Evolutionary conservation across 345 rosid species (phyloP).

Genomic region (Pistacia integerrima): DNA sequence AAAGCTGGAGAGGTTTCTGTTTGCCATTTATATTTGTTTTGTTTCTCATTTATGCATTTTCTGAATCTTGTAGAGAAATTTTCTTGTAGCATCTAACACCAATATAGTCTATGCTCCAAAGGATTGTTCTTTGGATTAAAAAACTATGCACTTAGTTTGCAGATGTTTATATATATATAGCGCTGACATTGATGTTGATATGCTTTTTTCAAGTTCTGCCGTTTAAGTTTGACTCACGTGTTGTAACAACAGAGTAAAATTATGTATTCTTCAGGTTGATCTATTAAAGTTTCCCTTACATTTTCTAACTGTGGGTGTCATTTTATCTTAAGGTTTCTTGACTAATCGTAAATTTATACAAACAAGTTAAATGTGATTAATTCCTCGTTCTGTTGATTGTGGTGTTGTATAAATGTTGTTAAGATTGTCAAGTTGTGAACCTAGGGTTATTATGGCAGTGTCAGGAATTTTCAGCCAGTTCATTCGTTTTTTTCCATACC

Average conservation of each 20-base stretch:
- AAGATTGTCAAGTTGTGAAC: not conserved
- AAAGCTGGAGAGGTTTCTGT: slow-evolving; percentile 69
- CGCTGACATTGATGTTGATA: not conserved
- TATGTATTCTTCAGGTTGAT: slow-evolving; percentile 2
- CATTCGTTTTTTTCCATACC: not conserved
- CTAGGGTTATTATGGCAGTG: not conserved
- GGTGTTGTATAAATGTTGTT: not conserved
- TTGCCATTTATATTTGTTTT: slow-evolving; percentile 18
- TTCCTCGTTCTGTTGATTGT: not conserved
- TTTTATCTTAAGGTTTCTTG: not conserved
- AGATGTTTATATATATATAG: not conserved
- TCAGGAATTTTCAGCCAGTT: not conserved
- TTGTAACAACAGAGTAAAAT: not conserved
- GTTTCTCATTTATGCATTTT: slow-evolving; percentile 2
- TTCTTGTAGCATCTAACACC: not conserved
- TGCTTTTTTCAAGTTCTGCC: not conserved
- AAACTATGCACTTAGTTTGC: not conserved
- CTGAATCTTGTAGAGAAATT: not conserved
- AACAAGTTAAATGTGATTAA: not conserved
- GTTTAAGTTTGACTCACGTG: not conserved
- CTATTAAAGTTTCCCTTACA: not conserved
- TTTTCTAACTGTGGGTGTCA: not conserved
- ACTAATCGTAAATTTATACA: not conserved
- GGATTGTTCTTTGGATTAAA: not conserved
- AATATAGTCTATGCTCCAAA: not conserved